Conservation (phyloP, 148 eudicot genomes). For the Chenopodium berlandieri region DNA sequence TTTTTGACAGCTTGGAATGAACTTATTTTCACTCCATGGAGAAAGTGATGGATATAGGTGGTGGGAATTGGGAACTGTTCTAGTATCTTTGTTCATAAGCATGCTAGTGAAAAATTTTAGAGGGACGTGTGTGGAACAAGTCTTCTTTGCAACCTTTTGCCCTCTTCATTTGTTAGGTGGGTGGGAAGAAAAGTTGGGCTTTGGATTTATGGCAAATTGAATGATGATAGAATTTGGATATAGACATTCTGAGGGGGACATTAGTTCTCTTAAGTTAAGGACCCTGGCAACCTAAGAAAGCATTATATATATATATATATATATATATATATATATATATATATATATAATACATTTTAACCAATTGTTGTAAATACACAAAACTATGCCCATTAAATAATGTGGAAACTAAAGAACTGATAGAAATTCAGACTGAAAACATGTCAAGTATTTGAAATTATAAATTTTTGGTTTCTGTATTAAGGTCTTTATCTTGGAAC, state of each 20-base stretch:
- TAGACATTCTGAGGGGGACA: not conserved
- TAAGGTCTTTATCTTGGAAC: not conserved
- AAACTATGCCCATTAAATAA: not conserved
- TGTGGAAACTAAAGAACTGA: not conserved
- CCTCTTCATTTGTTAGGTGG: not conserved
- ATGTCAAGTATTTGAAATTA: not conserved
- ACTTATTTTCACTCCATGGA: not conserved
- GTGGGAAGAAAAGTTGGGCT: not conserved
- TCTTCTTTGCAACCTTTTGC: not conserved
- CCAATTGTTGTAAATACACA: not conserved
- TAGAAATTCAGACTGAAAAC: not conserved
- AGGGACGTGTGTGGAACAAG: not conserved
- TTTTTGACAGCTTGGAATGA: not conserved
- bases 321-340: too few species aligned
- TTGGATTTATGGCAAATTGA: not conserved
- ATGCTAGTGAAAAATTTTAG: not conserved
- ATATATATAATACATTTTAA: not conserved
- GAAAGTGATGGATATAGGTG: not conserved
- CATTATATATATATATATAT: not conserved
- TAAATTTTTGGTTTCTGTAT: not conserved
- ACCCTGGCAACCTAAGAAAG: not conserved
- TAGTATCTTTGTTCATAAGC: not conserved
- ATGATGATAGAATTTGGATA: not conserved
- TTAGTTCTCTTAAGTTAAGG: not conserved
- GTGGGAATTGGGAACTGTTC: not conserved